Evolutionary conservation across 2,329 filamentous ascomycete genomes (phyloP).

Genomic region (Paracorniculantispora psalliotae): DNA sequence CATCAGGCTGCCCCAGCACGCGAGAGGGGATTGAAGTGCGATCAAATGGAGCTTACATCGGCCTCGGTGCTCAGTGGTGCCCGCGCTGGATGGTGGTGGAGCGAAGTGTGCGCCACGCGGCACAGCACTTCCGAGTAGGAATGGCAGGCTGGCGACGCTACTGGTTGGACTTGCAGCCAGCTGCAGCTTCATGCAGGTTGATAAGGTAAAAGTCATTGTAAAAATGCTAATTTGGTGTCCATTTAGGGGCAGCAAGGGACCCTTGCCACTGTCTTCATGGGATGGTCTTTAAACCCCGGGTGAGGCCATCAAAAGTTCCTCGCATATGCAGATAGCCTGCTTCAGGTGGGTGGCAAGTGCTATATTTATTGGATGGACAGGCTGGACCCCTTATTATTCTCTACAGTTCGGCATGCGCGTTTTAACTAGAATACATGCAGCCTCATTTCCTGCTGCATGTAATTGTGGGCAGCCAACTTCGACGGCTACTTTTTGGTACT

Average conservation of each 20-base stretch:
- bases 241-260: not conserved
- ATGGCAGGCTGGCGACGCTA: not conserved
- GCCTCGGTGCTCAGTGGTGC: constrained; percentile 8
- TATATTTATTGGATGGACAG: not conserved
- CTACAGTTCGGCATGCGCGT: too few relatives aligned
- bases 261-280: not conserved
- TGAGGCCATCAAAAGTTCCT: constrained; percentile 1
- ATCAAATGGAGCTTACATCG: not conserved
- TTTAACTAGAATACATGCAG: too few relatives aligned
- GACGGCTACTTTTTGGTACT: not conserved
- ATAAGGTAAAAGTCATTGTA: not conserved
- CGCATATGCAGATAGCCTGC: not conserved
- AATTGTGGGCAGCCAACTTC: not conserved
- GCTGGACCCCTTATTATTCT: not conserved
- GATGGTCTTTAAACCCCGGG: not conserved
- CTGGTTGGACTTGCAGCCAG: not conserved
- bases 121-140: constrained; percentile 7
- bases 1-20: not conserved
- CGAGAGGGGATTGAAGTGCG: not conserved
- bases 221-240: not conserved
- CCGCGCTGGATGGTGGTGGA: not conserved
- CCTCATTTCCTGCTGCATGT: not conserved
- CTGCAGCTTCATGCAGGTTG: not conserved
- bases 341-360: not conserved
- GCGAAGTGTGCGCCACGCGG: constrained; percentile 7